Evolutionary conservation across 2,329 filamentous ascomycete genomes (phyloP), one percentile per base, ranked within the genome.

Genomic region (Paecilomyces niveus): DNA sequence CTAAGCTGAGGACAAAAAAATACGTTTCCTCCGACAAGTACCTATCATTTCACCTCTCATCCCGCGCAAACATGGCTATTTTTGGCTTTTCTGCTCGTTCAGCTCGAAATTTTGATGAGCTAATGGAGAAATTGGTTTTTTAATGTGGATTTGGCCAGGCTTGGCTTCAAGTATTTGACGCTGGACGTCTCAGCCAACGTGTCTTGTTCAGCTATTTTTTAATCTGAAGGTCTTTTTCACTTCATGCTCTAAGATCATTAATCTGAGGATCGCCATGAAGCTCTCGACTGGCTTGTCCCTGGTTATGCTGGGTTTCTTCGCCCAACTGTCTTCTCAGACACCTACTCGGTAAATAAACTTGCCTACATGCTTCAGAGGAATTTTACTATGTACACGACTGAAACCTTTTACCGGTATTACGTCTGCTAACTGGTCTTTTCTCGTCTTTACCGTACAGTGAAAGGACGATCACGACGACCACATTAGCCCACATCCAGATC

Each of bases 401-500:
- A n/a, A 5, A 6, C n/a, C 35, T 2, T 45, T 45, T 45, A 13
- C 2, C 6, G 18, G 15, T 45, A 45, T 45, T n/a, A 7, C n/a
- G 35, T 18, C n/a, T 18, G 35, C 35, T 45, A 45, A 45, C 35
- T 2, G 15, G 4, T 15, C 15, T 45, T 45, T 6, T 45, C n/a
- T 26, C 24, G 24, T 26, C 24, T 6, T 45, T n/a, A 45, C 15
- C 13, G 7, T 53, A 18, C 26, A 54, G 32, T n/a, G 35, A 52
- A 15, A 35, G 55, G 3, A 33, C 13, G 26, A 57, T 24, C 13
- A 26, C 29, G 8, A 49, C 31, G 39, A 26, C 56, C 32, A 45
- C 51, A 13, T 54, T 50, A 6, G 31, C 22, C 50, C 54, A 57
- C n/a, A 52, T 57, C 31, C 33, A 57, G n/a, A 57, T 57, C 32